Evolutionary conservation across 495 filamentous ascomycete genomes (phyloP).

Genomic region (Jackrogersella multiformis): DNA sequence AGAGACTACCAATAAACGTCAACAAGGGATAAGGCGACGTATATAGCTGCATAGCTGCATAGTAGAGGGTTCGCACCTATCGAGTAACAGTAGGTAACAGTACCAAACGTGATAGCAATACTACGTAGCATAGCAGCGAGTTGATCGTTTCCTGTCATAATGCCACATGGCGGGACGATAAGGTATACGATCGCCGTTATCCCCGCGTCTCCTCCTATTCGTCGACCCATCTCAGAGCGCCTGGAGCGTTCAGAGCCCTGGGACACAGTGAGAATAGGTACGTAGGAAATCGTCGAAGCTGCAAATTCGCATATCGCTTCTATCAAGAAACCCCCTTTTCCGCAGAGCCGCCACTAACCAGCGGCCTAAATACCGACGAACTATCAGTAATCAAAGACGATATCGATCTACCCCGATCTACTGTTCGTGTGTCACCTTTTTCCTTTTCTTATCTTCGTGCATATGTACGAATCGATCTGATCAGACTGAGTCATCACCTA

Average conservation of each 20-base stretch:
- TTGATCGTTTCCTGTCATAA: constrained; percentile 22
- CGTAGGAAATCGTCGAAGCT: constrained; percentile 11
- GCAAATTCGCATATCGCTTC: constrained; percentile 16
- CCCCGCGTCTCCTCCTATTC: constrained; percentile 4
- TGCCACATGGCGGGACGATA: constrained; percentile 32
- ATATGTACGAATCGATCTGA: too few relatives aligned
- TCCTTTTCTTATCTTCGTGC: constrained; percentile 19
- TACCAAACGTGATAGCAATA: constrained; percentile 1
- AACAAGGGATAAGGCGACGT: too few relatives aligned
- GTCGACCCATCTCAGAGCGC: constrained; percentile 25
- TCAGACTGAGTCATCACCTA: constrained; percentile 34
- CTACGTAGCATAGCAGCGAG: constrained; percentile 8
- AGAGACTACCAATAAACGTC: too few relatives aligned
- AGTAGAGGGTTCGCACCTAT: neutral
- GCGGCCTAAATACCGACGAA: constrained; percentile 19
- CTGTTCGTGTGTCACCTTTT: constrained; percentile 17
- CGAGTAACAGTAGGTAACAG: neutral
- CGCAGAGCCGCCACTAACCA: constrained; percentile 35
- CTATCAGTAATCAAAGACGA: constrained; percentile 7
- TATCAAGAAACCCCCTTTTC: constrained; percentile 30
- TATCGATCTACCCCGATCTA: constrained; percentile 37
- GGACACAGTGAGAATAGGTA: neutral
- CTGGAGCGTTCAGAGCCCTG: too few relatives aligned
- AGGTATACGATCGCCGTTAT: constrained; percentile 22
- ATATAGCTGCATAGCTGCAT: too few relatives aligned